Conservation (phyloP, 768 basidiomycete genomes). For the Pleurotus tuoliensis region DNA sequence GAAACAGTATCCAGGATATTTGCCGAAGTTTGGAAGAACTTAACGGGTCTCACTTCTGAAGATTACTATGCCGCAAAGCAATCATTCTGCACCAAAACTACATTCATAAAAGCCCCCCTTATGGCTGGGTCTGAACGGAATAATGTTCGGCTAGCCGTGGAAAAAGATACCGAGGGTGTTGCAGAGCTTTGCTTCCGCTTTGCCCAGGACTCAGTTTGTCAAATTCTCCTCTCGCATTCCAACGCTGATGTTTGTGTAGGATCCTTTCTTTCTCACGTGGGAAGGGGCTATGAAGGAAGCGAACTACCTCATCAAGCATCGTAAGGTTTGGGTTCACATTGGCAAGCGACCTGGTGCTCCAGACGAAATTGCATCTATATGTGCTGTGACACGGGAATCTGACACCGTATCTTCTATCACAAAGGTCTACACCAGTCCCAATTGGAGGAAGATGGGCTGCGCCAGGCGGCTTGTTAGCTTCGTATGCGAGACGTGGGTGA, state of each 20-base stretch:
- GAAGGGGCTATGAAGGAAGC: constrained; percentile 39
- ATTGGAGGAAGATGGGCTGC: constrained; percentile 38
- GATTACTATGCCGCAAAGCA: constrained; percentile 46
- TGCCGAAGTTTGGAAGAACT: constrained; percentile 29
- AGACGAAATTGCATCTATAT: constrained; percentile 40
- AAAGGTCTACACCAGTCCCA: constrained; percentile 45
- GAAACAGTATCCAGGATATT: constrained; percentile 34
- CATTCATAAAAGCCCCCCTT: constrained; percentile 18
- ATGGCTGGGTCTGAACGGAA: constrained; percentile 13
- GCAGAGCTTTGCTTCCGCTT: constrained; percentile 41
- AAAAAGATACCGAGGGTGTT: constrained; percentile 15
- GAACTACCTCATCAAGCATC: constrained; percentile 28
- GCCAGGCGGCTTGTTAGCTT: constrained; percentile 44
- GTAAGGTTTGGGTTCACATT: constrained; percentile 41
- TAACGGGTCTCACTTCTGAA: constrained; percentile 21
- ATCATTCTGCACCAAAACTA: constrained; percentile 34
- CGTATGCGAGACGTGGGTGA: constrained; percentile 37
- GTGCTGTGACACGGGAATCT: constrained; percentile 44
- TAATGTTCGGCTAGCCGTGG: constrained; percentile 11
- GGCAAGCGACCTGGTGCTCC: constrained; percentile 19
- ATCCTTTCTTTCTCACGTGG: constrained; percentile 36
- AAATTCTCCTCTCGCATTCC: background rate
- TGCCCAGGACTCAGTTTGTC: constrained; percentile 33
- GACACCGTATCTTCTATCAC: constrained; percentile 43
- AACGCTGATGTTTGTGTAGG: background rate